Conservation (phyloP, 169 alveolate genomes). For the Cryptosporidium meleagridis region DNA sequence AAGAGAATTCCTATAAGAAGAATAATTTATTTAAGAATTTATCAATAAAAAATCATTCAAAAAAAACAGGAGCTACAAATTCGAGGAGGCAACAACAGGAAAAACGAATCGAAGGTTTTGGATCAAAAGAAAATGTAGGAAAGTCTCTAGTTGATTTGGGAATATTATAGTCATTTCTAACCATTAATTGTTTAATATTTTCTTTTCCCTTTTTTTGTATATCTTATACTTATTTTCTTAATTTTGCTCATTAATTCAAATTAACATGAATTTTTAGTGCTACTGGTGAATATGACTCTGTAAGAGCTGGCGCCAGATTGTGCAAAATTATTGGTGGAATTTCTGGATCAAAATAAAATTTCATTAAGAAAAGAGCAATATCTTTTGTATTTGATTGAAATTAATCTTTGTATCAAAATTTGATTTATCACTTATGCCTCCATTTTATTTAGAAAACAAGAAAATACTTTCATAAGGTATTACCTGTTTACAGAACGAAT, state of each 20-base stretch:
- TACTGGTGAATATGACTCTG: background rate
- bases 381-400: background rate
- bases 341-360: background rate
- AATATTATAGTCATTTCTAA: background rate
- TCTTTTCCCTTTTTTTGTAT: background rate
- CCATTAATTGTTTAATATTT: background rate
- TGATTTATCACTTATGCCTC: background rate
- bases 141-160: constrained; percentile 11
- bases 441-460: background rate
- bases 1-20: background rate
- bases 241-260: background rate
- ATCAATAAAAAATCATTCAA: constrained; percentile 13
- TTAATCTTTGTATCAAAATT: background rate
- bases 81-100: background rate
- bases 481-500: too few relatives aligned
- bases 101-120: background rate
- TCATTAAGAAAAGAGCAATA: background rate
- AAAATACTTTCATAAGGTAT: too few relatives aligned
- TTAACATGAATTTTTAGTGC: background rate
- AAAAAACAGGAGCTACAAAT: background rate
- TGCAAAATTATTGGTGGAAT: background rate
- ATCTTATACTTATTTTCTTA: background rate
- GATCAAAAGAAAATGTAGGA: background rate
- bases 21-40: constrained; percentile 40
- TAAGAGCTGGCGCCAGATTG: background rate